Evolutionary conservation across 2,329 filamentous ascomycete species (phyloP).

Genomic region (Ceratocystis variospora): DNA sequence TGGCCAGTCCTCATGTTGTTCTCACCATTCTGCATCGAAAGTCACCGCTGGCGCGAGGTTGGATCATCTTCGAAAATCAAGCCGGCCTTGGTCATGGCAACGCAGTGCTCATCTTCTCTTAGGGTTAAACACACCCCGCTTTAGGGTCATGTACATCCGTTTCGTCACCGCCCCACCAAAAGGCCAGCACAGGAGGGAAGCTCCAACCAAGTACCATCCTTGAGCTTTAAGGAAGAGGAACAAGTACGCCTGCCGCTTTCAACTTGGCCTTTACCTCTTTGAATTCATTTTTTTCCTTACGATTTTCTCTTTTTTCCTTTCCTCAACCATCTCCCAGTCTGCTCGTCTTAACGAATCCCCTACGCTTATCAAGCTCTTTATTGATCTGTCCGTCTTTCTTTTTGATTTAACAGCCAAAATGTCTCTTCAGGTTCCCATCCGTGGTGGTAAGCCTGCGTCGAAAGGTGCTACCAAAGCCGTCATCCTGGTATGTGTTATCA

Average conservation of each 20-base stretch:
- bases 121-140: neutral
- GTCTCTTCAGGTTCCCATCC: conserved; percentile 37
- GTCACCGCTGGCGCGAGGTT: conserved; percentile 41
- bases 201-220: neutral
- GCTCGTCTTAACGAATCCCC: neutral
- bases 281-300: conserved; percentile 8
- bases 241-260: conserved; percentile 13
- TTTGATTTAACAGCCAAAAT: neutral
- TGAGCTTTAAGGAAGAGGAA: conserved; percentile 9
- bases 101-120: neutral
- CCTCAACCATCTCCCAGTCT: neutral
- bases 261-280: neutral
- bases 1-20: conserved; percentile 45
- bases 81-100: conserved; percentile 63
- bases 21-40: conserved; percentile 46
- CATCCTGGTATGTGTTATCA: conserved; percentile 54
- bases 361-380: neutral
- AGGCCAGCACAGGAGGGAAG: neutral
- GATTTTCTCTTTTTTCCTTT: neutral
- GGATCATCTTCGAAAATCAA: conserved; percentile 41
- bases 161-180: conserved; percentile 10
- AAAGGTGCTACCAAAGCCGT: conserved; percentile 65
- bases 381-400: conserved; percentile 1
- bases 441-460: conserved; percentile 32
- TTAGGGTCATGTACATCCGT: neutral